A percentile compares a stretch with the other conserved stretches of the same genome.
Conservation (phyloP, 2,329 filamentous ascomycete genomes). For the Allantophomopsis lycopodina region DNA sequence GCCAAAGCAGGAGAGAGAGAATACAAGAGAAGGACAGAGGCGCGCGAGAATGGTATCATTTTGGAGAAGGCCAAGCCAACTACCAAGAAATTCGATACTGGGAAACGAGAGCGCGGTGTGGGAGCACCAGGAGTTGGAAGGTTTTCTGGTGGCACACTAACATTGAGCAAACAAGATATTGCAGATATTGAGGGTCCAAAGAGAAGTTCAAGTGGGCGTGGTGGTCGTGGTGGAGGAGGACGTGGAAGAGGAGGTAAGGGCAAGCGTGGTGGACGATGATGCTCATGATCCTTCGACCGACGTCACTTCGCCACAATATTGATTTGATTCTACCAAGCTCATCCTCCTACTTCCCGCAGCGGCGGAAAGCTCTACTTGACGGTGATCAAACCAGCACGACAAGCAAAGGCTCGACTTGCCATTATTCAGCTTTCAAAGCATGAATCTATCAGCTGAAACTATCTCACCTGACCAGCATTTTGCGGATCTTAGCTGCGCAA, state of each 20-base stretch:
- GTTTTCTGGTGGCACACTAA: slow-evolving; percentile 67
- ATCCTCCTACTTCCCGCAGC: too few species aligned
- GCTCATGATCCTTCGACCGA: neutral
- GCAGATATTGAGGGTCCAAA: slow-evolving; percentile 47
- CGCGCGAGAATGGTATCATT: slow-evolving; percentile 81
- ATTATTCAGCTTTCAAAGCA: too few species aligned
- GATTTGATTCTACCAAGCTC: too few species aligned
- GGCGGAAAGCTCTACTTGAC: too few species aligned
- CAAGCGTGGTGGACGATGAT: slow-evolving; percentile 1
- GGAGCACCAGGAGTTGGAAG: slow-evolving; percentile 69
- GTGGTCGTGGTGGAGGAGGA: slow-evolving; percentile 21
- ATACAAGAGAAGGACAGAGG: slow-evolving; percentile 59
- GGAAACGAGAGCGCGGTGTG: slow-evolving; percentile 43
- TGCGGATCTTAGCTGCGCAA: too few species aligned
- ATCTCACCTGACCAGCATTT: too few species aligned
- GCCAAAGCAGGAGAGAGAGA: slow-evolving; percentile 54
- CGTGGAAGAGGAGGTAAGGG: slow-evolving; percentile 14
- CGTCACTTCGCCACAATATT: too few species aligned
- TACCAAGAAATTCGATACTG: slow-evolving; percentile 23
- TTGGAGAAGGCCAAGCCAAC: slow-evolving; percentile 44
- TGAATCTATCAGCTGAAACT: too few species aligned
- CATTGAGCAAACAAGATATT: slow-evolving; percentile 66
- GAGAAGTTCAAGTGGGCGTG: slow-evolving; percentile 15
- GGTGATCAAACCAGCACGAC: too few species aligned
- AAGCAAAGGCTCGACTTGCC: too few species aligned